These are phyloP conservation scores for Hypoxylon sp. DNA, from an alignment of 2,329 filamentous ascomycete genomes.

Conservation along the genomic window DNA sequence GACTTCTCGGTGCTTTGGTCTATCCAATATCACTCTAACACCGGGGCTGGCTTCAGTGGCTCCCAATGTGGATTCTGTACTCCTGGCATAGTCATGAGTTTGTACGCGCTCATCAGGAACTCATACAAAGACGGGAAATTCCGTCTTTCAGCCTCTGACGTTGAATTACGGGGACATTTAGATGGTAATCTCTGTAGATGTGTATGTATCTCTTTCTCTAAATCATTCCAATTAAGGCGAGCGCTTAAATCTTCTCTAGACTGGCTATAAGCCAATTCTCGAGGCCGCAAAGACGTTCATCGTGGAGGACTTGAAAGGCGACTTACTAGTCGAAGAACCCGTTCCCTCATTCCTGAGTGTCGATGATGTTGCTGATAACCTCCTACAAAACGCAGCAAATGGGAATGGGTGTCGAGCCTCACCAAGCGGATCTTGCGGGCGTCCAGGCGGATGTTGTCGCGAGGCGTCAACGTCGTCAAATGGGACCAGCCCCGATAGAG, in stretches of 20 bases:
- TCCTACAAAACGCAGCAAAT: slow-evolving; percentile 4
- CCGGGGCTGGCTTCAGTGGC: slow-evolving; percentile 71
- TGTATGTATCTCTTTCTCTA: slow-evolving; percentile 66
- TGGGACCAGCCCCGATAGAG: slow-evolving; percentile 77
- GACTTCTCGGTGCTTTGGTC: neutral
- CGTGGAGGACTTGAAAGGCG: slow-evolving; percentile 61
- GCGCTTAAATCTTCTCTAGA: slow-evolving; percentile 57
- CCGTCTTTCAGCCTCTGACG: slow-evolving; percentile 72
- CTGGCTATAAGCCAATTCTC: slow-evolving; percentile 90
- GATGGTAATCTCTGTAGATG: slow-evolving; percentile 85
- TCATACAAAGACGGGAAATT: slow-evolving; percentile 68
- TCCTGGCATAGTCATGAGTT: slow-evolving; percentile 94
- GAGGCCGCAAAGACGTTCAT: slow-evolving; percentile 93
- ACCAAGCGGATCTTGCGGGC: slow-evolving; percentile 37
- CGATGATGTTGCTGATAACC: slow-evolving; percentile 9
- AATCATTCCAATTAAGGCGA: neutral
- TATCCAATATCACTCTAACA: slow-evolving; percentile 11
- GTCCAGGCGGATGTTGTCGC: slow-evolving; percentile 55
- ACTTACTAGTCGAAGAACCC: slow-evolving; percentile 43
- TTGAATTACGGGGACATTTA: slow-evolving; percentile 91
- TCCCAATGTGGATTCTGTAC: slow-evolving; percentile 95
- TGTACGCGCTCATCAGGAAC: slow-evolving; percentile 84
- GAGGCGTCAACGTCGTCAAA: slow-evolving; percentile 60
- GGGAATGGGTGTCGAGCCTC: slow-evolving; percentile 13
- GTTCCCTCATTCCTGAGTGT: neutral